Evolutionary conservation across 2,329 filamentous ascomycete genomes (phyloP).

Genomic region (Metarhizium album): DNA sequence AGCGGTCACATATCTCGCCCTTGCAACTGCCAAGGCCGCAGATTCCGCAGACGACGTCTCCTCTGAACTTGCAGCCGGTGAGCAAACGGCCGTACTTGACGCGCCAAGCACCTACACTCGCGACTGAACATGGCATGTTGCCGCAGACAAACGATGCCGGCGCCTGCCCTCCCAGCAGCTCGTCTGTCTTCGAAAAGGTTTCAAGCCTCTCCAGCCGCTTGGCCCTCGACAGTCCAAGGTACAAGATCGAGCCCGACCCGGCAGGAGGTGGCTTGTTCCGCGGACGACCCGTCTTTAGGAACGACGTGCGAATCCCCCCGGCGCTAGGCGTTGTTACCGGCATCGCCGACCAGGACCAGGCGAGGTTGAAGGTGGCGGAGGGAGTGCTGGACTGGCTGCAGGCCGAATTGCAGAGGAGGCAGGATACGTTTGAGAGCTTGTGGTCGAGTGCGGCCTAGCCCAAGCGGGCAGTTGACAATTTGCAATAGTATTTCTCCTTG

Average conservation of each 20-base stretch:
- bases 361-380: constrained; percentile 29
- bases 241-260: constrained; percentile 16
- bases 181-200: constrained; percentile 17
- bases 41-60: too few relatives aligned
- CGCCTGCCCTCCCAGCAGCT: background rate
- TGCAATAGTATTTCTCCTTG: background rate
- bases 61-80: background rate
- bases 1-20: background rate
- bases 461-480: background rate
- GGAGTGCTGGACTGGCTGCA: constrained; percentile 27
- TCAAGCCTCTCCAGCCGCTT: constrained; percentile 22
- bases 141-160: background rate
- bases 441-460: background rate
- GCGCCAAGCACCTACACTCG: too few relatives aligned
- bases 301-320: constrained; percentile 18
- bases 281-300: constrained; percentile 25
- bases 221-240: constrained; percentile 22
- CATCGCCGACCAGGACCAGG: constrained; percentile 22
- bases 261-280: constrained; percentile 20
- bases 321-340: constrained; percentile 22
- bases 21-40: background rate
- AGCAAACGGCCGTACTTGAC: background rate
- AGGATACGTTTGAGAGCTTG: constrained; percentile 1
- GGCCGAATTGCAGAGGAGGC: constrained; percentile 11
- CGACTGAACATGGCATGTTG: background rate